A percentile compares a stretch with the other conserved stretches of the same genome.
These are phyloP conservation scores for Bruguiera parviflora DNA, from an alignment of 345 rosid species.

Conservation along the genomic window DNA sequence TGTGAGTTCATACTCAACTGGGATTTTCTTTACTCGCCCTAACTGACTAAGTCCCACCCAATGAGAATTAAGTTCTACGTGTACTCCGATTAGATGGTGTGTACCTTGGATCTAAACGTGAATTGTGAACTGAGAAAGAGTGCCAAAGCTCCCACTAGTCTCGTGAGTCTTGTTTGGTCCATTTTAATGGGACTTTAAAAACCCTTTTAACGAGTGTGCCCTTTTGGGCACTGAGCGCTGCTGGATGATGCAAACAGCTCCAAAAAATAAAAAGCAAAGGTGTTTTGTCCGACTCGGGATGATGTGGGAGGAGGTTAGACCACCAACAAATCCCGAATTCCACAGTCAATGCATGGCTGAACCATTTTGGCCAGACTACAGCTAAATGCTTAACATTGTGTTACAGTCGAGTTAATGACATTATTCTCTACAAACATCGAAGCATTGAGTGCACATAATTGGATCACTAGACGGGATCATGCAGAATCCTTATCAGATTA, in stretches of 20 bases:
- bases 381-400: background rate
- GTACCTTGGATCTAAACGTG: constrained; percentile 22
- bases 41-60: constrained; percentile 21
- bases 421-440: constrained; percentile 5
- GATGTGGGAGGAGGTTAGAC: constrained; percentile 37
- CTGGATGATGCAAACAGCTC: constrained; percentile 31
- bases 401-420: constrained; percentile 1
- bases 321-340: constrained; percentile 32
- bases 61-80: background rate
- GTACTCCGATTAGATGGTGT: background rate
- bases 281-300: constrained; percentile 51
- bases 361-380: constrained; percentile 23
- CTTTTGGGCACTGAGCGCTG: constrained; percentile 9
- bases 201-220: constrained; percentile 14
- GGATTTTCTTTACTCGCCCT: background rate
- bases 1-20: background rate
- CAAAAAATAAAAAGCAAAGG: constrained; percentile 23
- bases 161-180: constrained; percentile 17
- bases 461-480: background rate
- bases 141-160: constrained; percentile 14
- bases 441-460: background rate
- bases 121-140: constrained; percentile 13
- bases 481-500: background rate
- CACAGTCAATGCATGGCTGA: constrained; percentile 10
- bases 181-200: constrained; percentile 3